Evolutionary conservation across 208 protist genomes (phyloP).

Genomic region (Jaenimonas drosophilae): DNA sequence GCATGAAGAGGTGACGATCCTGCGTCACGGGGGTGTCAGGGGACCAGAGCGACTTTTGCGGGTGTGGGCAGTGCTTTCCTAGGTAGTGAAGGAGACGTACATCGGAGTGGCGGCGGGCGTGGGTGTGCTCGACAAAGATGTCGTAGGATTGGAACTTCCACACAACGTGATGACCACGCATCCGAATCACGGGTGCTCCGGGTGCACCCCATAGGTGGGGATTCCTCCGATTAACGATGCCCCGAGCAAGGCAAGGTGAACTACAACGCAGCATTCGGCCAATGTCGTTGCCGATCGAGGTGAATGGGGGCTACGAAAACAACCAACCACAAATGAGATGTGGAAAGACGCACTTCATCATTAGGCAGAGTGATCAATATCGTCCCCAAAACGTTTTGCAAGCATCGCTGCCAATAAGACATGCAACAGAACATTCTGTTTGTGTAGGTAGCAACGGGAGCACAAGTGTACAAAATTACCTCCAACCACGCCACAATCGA

Average conservation of each 20-base stretch:
- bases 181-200: conserved; percentile 79
- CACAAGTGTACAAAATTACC: too few relatives aligned
- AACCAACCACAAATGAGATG: too few relatives aligned
- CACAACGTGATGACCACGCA: conserved; percentile 75
- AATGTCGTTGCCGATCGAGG: too few relatives aligned
- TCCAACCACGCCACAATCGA: too few relatives aligned
- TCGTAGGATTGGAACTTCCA: conserved; percentile 88
- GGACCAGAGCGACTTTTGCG: conserved; percentile 91
- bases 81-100: conserved; percentile 85
- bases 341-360: too few relatives aligned
- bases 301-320: too few relatives aligned
- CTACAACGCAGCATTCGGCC: conserved; percentile 7
- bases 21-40: conserved; percentile 85
- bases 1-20: conserved; percentile 87
- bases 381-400: too few relatives aligned
- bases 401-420: too few relatives aligned
- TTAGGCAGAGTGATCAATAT: too few relatives aligned
- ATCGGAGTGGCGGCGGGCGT: conserved; percentile 71
- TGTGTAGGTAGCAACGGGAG: too few relatives aligned
- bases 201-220: conserved; percentile 79
- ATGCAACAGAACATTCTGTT: too few relatives aligned
- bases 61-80: conserved; percentile 86
- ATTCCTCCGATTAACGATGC: conserved; percentile 43
- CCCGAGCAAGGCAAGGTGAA: conserved; percentile 21
- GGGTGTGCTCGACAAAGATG: conserved; percentile 84